phyloP scores from a whole-genome alignment of 2,329 filamentous ascomycete genomes.

The Volutella citrinella region DNA sequence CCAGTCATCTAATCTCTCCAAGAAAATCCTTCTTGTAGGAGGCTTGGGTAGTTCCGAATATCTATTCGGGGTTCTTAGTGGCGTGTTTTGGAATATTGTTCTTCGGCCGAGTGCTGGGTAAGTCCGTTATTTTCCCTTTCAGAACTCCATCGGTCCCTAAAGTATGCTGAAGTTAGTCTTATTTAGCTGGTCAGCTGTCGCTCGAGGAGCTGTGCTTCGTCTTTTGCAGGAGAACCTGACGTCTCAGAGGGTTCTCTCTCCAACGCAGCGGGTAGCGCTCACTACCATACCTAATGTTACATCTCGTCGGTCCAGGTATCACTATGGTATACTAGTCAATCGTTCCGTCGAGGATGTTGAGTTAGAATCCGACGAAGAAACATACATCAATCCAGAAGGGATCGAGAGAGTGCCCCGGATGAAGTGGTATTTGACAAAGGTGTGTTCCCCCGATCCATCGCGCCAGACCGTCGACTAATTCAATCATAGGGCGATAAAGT shows the following conservation, averaged over 20 bases:
- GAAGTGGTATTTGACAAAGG: slow-evolving; percentile 6
- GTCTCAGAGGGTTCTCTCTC: neutral
- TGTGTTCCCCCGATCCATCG: neutral
- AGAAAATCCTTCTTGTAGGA: slow-evolving; percentile 8
- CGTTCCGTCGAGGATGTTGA: neutral
- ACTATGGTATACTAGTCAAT: neutral
- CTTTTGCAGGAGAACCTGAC: neutral
- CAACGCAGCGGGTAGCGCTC: neutral
- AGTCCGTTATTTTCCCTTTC: no score
- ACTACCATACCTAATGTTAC: neutral
- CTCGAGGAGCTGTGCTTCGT: neutral
- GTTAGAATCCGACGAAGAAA: neutral
- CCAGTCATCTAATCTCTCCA: neutral
- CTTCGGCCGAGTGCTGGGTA: slow-evolving; percentile 2
- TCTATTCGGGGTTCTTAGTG: neutral
- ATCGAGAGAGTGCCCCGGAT: slow-evolving; percentile 1
- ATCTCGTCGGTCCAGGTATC: neutral
- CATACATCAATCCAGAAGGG: neutral
- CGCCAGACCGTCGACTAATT: no score
- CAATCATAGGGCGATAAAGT: slow-evolving; percentile 2
- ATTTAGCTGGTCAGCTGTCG: neutral
- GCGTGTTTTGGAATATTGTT: slow-evolving; percentile 1
- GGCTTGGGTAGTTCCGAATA: slow-evolving; percentile 6
- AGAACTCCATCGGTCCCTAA: no score
- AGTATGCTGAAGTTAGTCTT: no score